Evolutionary conservation across 2,329 filamentous ascomycete genomes (phyloP), one percentile per base, ranked within the genome.

Genomic region (Aurifilum marmelostoma): DNA sequence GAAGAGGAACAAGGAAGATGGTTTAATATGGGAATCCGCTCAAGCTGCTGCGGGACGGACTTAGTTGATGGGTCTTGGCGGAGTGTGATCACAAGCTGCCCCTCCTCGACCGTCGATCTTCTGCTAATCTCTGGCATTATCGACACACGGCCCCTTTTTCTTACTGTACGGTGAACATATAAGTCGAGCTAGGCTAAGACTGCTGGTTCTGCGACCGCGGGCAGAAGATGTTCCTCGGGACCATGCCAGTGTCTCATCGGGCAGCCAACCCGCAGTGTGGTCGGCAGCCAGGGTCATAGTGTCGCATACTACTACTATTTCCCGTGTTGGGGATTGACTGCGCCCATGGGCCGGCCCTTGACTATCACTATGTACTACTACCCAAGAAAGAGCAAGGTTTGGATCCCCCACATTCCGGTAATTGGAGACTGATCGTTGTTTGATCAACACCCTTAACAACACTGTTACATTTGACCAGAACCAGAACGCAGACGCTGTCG

Each of bases 401-500:
- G 8, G 32, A 59, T n/a, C n/a, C 56, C 56, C 56, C 56, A 32
- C 56, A 59, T 59, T 21, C 37, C 56, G 56, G 56, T 37, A 59
- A 37, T 9, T 59, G 29, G 21, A 34, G 8, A 56, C 18, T 24
- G 52, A 29, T 54, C 29, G 52, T 54, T n/a, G 3, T 24, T 47
- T 47, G 43, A 18, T 18, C n/a, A 47, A 1, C 37, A 34, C 18
- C 41, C 41, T 18, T 18, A 21, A 21, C 18, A 21, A 21, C 41
- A 43, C 12, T 39, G 11, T 11, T 39, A n/a, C n/a, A 39, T 39
- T 4, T 34, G 8, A 4, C 34, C 34, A 34, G 34, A 34, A 34
- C 34, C 34, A 34, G 34, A 4, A 34, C 34, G 34, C 34, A 34
- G 34, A 8, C 4, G 34, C n/a, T n/a, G n/a, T n/a, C n/a, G n/a